Conservation (phyloP, 345 rosid genomes). For the Eucalyptus brandiana region DNA sequence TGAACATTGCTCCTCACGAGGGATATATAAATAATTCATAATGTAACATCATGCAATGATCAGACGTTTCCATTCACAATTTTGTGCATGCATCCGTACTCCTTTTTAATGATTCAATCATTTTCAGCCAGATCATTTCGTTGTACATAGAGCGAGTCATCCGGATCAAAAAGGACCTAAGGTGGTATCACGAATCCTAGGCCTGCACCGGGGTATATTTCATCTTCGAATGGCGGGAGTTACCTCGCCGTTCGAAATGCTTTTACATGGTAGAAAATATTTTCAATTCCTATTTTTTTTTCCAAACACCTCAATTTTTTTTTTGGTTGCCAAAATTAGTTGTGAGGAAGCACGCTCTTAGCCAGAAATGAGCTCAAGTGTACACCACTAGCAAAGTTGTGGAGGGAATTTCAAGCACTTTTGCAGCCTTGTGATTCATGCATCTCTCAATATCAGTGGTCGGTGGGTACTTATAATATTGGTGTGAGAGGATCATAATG, state of each 20-base stretch:
- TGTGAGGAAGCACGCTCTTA: not conserved
- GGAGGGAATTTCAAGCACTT: not conserved
- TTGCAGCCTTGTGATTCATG: not conserved
- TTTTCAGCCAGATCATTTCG: not conserved
- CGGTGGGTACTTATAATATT: not conserved
- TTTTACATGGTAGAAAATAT: not conserved
- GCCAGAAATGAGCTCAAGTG: not conserved
- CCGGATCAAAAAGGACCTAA: not conserved
- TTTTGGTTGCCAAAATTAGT: not conserved
- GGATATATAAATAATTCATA: not conserved
- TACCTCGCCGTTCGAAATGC: rapidly evolving
- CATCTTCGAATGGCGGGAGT: not conserved
- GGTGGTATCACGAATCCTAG: not conserved
- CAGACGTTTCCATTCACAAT: not conserved
- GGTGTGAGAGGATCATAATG: not conserved
- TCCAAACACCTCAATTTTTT: not conserved
- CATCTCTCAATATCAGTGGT: not conserved
- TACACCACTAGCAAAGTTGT: not conserved
- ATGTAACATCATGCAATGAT: no score
- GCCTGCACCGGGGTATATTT: not conserved
- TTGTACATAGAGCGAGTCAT: not conserved
- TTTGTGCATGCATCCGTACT: rapidly evolving
- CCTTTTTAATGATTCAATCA: not conserved
- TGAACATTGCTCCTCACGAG: no score
- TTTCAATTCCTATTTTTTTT: not conserved